Percentiles rank a stretch among this genome's conserved stretches.
Evolutionary conservation across 2,329 filamentous ascomycete genomes (phyloP).

Genomic region (Bimuria novae-zelandiae): DNA sequence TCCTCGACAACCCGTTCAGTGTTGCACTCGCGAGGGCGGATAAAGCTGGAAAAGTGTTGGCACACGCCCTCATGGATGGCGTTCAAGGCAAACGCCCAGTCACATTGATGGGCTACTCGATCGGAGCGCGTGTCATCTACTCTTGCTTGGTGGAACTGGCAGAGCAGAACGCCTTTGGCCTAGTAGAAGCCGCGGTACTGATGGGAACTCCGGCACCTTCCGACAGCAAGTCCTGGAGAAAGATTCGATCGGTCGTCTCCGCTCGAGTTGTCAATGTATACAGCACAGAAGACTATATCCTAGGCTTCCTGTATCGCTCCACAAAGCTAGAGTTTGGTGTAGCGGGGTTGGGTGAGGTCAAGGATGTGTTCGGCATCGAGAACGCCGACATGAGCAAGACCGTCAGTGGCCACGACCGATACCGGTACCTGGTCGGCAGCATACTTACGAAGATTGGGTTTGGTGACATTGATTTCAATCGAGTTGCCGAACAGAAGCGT

Average conservation of each 20-base stretch:
- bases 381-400: conserved; percentile 57
- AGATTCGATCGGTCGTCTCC: conserved; percentile 75
- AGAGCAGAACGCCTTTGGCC: conserved; percentile 76
- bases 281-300: conserved; percentile 82
- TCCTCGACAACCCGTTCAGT: conserved; percentile 80
- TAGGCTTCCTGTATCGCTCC: conserved; percentile 83
- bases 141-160: conserved; percentile 77
- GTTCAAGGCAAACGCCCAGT: conserved; percentile 81
- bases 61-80: conserved; percentile 77
- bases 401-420: conserved; percentile 55
- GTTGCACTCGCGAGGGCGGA: conserved; percentile 75
- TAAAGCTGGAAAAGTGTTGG: conserved; percentile 78
- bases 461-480: conserved; percentile 52
- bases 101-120: conserved; percentile 78
- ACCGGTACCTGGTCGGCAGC: conserved; percentile 53
- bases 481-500: conserved; percentile 50
- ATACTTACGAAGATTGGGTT: conserved; percentile 55
- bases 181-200: conserved; percentile 80
- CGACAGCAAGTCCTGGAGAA: conserved; percentile 70
- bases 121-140: conserved; percentile 81
- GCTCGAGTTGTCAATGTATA: conserved; percentile 85
- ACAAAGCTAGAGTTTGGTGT: conserved; percentile 81
- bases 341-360: conserved; percentile 76
- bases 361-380: conserved; percentile 66
- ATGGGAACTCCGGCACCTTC: conserved; percentile 81